Evolutionary conservation across 257 asterid species (phyloP), one percentile per base, ranked within the genome.

Genomic region (Capsicum rhomboideum): DNA sequence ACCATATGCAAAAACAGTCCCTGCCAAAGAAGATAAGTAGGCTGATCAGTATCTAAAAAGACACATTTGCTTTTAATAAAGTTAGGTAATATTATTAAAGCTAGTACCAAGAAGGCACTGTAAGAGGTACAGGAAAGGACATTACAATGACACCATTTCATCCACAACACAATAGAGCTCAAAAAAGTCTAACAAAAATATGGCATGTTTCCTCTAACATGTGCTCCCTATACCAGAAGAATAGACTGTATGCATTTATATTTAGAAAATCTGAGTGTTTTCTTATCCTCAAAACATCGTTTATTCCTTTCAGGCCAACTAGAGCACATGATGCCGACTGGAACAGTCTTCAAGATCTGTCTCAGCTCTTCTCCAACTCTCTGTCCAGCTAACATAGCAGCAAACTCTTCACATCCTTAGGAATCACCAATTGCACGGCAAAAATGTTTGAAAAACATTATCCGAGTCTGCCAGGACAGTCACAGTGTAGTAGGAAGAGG

Each of bases 1-100:
- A 75, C 99, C 99, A 91, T 96, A 96, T 64, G 99, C 99, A 91
- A 96, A 96, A 42, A 96, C 99, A 61, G 98, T 96, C 72, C 99
- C 99, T 96, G 75, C 37, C 53, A 54, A 82, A 82, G 75, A 64
- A 58, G 74, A 67, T 37, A 59, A 71, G 56, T 82, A 84, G 68
- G 75, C 79, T 34, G 28, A 81, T 74, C 67, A 26, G 82, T n/a
- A 82, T 68, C 59, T 63, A 11, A 78, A 23, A 77, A 58, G 83
- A 77, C 53, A 44, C 46, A 75, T 68, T 46, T 42, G 17, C 55
- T 13, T 74, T 46, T 74, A 21, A 46, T 74, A 26, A 46, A 74
- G 40, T 74, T 74, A 52, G 59, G 40, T 10, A 46, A 68, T 67
- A 67, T 67, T 67, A 67, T 67, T 66, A 66, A 42, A 40, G 34